phyloP scores from a whole-genome alignment of 148 eudicot genomes.

The Simmondsia chinensis region DNA sequence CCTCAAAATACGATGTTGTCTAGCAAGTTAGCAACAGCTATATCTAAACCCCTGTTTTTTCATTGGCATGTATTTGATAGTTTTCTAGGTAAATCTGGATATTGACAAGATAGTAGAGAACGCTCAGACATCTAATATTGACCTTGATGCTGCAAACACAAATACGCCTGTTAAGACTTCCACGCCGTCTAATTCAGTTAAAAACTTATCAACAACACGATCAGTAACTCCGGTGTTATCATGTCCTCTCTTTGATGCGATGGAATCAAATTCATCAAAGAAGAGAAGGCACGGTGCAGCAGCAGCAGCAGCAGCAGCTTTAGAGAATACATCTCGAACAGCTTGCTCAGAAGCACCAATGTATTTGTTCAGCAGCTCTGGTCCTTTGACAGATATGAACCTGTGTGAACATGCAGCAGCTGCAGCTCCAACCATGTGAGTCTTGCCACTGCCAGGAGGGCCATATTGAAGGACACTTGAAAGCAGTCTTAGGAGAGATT shows the following conservation, averaged over 20 bases:
- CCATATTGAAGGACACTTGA: constrained; percentile 93
- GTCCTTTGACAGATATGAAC: constrained; percentile 93
- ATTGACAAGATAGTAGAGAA: too few species aligned
- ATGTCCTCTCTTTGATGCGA: constrained; percentile 99
- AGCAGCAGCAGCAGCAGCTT: constrained; percentile 99
- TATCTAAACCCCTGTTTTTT: too few species aligned
- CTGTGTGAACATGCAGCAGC: constrained; percentile 93
- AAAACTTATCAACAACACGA: constrained; percentile 98
- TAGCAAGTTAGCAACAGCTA: too few species aligned
- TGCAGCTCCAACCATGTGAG: constrained; percentile 96
- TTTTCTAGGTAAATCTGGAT: too few species aligned
- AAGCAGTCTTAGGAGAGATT: constrained; percentile 77
- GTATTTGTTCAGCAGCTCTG: constrained; percentile 91
- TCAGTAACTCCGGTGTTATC: constrained; percentile 99
- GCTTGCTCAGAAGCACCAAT: constrained; percentile 99
- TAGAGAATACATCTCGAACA: constrained; percentile 91
- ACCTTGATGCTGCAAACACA: constrained; percentile 99
- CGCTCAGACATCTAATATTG: too few species aligned
- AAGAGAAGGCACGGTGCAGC: constrained; percentile 94
- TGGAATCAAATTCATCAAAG: constrained; percentile 98
- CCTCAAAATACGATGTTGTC: too few species aligned
- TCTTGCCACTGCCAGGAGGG: constrained; percentile 99
- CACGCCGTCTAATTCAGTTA: constrained; percentile 96
- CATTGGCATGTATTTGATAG: too few species aligned
- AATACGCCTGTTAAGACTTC: constrained; percentile 92